Evolutionary conservation across 495 filamentous ascomycete species (phyloP), one percentile per base, ranked within the genome.

Genomic region (Neurospora hispaniola): DNA sequence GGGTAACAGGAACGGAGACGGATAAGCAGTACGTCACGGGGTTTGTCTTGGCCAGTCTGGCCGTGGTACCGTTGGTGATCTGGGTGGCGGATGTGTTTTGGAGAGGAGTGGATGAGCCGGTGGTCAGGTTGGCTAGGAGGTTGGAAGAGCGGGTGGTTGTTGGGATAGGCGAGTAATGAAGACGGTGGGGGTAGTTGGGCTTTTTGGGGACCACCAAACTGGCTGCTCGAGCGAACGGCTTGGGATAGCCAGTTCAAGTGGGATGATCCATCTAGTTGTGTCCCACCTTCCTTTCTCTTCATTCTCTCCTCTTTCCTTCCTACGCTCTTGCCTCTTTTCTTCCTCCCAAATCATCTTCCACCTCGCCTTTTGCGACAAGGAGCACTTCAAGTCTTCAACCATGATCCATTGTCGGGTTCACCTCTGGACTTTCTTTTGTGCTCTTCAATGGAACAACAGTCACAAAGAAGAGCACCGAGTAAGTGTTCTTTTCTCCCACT

Each of bases 31-130:
- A 82, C 70, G 76, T 79, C 66, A 70, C 42, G 39, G 84, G 84
- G 3, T 80, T 80, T 68, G 73, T 76, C 23, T 68, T 85, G 59
- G 81, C 83, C 23, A 69, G 74, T 1, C 1, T 81, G 5, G 43
- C 84, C 3, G 77, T 82, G 27, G 78, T 85, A 38, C 81, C 82
- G 2, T 71, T 80, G 4, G 82, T 84, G 4, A 72, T 85, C 0
- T 86, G 84, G 82, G 79, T 76, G 38, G 76, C 82, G n/a, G 85
- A 86, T 73, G 43, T 85, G 2, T 86, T 85, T 70, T 85, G 81
- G 82, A 74, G 84, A 27, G 80, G 76, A 0, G 82, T 86, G 5
- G 84, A 86, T 72, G 80, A 76, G 66, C 84, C 83, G n/a, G 78
- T 79, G 12, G 85, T 86, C 14, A 74, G 76, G 75, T 84, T 86